phyloP scores from a whole-genome alignment of 1,284 basidiomycete genomes.

The Tilletia horrida region DNA sequence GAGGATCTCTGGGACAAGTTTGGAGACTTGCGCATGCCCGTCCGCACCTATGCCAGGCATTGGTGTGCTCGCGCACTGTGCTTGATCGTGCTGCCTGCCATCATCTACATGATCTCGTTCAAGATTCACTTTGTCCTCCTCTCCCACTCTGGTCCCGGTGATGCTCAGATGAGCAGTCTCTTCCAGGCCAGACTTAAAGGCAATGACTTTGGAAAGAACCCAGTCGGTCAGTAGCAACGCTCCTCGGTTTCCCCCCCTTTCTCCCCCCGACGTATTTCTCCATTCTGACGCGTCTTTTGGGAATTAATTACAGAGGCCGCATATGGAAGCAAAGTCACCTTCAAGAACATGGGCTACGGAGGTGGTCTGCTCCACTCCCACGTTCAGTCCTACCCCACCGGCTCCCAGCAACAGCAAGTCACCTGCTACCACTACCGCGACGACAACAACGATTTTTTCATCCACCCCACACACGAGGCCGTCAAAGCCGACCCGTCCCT shows the following conservation, averaged over 20 bases:
- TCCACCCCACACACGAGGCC: slow-evolving; percentile 74
- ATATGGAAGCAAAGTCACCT: slow-evolving; percentile 80
- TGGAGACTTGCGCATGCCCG: slow-evolving; percentile 87
- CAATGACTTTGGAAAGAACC: slow-evolving; percentile 85
- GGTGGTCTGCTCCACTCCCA: slow-evolving; percentile 95
- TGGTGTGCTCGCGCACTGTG: slow-evolving; percentile 83
- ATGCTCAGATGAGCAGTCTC: slow-evolving; percentile 95
- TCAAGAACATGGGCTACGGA: slow-evolving; percentile 98
- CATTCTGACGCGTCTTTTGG: background rate
- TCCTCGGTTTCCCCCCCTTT: slow-evolving; percentile 27
- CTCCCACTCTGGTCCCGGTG: slow-evolving; percentile 89
- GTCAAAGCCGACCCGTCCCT: background rate
- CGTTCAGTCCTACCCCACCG: slow-evolving; percentile 85
- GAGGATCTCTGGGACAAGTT: slow-evolving; percentile 99
- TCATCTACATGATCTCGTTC: slow-evolving; percentile 90
- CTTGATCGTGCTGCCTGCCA: slow-evolving; percentile 81
- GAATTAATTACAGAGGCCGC: slow-evolving; percentile 79
- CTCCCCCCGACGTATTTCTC: background rate
- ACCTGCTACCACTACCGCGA: slow-evolving; percentile 99
- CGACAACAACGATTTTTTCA: slow-evolving; percentile 86
- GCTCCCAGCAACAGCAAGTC: slow-evolving; percentile 92
- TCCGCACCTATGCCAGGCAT: slow-evolving; percentile 78
- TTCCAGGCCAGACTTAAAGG: slow-evolving; percentile 96
- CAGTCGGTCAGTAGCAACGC: slow-evolving; percentile 61
- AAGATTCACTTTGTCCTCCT: slow-evolving; percentile 93